phyloP scores from a whole-genome alignment of 169 alveolate genomes.

The Theileria sp. region DNA sequence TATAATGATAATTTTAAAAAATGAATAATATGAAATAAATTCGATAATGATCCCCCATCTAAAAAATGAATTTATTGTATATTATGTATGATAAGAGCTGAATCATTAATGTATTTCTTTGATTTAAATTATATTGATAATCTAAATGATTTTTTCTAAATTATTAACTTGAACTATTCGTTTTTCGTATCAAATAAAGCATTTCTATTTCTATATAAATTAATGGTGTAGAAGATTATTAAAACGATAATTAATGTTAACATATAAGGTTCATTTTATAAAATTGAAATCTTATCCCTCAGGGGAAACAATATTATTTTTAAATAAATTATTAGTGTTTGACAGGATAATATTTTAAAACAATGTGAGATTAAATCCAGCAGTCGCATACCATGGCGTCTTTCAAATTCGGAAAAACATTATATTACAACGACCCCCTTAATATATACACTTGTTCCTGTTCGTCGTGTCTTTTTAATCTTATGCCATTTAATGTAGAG shows the following conservation, averaged over 20 bases:
- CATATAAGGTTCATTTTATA: not conserved
- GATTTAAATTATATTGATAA: not conserved
- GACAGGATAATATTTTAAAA: not conserved
- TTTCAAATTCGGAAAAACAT: not conserved
- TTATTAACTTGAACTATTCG: not conserved
- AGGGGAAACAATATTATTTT: not conserved
- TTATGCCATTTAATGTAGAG: not conserved
- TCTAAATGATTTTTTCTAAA: not conserved
- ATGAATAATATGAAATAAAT: not conserved
- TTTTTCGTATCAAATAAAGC: not conserved
- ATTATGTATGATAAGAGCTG: not conserved
- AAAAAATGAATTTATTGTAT: not conserved
- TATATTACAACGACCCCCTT: not conserved
- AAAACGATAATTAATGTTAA: not conserved
- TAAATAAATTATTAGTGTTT: not conserved
- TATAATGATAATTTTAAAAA: not conserved
- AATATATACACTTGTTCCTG: not conserved
- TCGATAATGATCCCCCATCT: conserved; percentile 1
- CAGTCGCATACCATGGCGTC: too few species aligned
- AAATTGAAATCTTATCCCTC: not conserved
- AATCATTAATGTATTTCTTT: not conserved
- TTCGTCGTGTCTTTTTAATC: not conserved
- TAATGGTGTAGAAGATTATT: not conserved
- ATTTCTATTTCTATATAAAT: not conserved
- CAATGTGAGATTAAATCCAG: not conserved